These are phyloP conservation scores for Thelonectria discophora DNA, from an alignment of 2,329 filamentous ascomycete genomes.

Conservation along the genomic window DNA sequence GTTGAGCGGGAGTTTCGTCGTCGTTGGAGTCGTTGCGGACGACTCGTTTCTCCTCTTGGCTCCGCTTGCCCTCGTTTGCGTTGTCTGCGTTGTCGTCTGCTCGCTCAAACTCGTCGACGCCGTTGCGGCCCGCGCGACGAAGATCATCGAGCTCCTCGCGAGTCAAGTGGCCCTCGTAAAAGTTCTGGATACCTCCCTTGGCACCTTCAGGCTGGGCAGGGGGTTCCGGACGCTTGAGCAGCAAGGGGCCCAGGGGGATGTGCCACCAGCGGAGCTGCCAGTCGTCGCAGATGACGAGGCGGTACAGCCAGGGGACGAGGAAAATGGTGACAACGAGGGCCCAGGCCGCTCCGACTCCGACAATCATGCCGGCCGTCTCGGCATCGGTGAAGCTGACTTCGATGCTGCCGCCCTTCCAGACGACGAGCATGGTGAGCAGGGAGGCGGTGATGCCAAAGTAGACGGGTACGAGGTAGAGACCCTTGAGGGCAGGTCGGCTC, in stretches of 20 bases:
- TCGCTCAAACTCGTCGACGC: slow-evolving; percentile 36
- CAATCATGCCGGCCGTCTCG: slow-evolving; percentile 61
- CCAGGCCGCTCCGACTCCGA: slow-evolving; percentile 62
- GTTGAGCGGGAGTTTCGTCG: slow-evolving; percentile 8
- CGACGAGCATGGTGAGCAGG: slow-evolving; percentile 68
- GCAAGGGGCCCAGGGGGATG: slow-evolving; percentile 61
- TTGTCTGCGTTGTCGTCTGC: slow-evolving; percentile 20
- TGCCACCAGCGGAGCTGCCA: slow-evolving; percentile 67
- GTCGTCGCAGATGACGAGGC: slow-evolving; percentile 67
- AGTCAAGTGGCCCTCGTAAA: slow-evolving; percentile 65
- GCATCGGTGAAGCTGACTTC: slow-evolving; percentile 49
- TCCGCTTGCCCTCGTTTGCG: slow-evolving; percentile 8
- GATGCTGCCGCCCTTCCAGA: slow-evolving; percentile 62
- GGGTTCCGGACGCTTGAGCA: slow-evolving; percentile 55
- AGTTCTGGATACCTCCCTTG: slow-evolving; percentile 62
- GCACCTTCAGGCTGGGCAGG: slow-evolving; percentile 72
- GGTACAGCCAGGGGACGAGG: slow-evolving; percentile 68
- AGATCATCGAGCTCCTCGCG: slow-evolving; percentile 58
- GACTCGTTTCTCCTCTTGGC: slow-evolving; percentile 33
- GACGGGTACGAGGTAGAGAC: slow-evolving; percentile 61
- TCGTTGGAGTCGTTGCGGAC: slow-evolving; percentile 10
- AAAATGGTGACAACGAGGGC: slow-evolving; percentile 59
- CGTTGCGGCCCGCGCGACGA: slow-evolving; percentile 44
- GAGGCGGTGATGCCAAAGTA: slow-evolving; percentile 66
- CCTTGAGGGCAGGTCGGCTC: slow-evolving; percentile 61